Conservation (phyloP, 805 yeast species). For the Metschnikowia picachoensis region DNA sequence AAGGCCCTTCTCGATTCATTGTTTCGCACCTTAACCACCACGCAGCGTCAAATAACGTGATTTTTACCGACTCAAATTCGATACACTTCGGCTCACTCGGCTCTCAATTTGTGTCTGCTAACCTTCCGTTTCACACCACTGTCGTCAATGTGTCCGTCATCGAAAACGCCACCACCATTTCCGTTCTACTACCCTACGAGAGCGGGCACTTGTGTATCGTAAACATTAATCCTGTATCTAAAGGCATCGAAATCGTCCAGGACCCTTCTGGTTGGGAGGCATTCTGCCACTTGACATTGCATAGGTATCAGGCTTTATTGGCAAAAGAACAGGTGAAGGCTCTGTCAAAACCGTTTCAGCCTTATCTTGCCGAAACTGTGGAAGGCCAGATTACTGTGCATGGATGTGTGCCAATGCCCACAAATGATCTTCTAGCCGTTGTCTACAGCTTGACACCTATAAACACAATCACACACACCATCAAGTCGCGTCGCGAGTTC, state of each 20-base stretch:
- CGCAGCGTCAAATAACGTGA: not conserved
- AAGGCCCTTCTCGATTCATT: conserved; percentile 11
- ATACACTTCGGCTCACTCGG: conserved; percentile 1
- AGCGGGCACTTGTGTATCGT: conserved; percentile 11
- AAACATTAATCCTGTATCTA: not conserved
- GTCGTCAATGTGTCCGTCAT: conserved; percentile 6
- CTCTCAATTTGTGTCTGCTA: not conserved
- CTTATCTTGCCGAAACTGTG: conserved; percentile 19
- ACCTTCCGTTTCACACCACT: conserved; percentile 8
- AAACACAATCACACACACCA: conserved; percentile 21
- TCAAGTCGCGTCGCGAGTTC: conserved; percentile 15
- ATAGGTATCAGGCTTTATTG: conserved; percentile 13
- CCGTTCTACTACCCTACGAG: conserved; percentile 9
- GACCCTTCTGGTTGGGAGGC: conserved; percentile 7
- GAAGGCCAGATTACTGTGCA: conserved; percentile 25
- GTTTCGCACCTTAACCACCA: conserved; percentile 11
- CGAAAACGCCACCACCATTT: not conserved
- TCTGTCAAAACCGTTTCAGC: conserved; percentile 12
- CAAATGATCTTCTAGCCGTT: conserved; percentile 9
- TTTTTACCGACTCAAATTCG: conserved; percentile 11
- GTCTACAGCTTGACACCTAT: conserved; percentile 12
- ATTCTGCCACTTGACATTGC: conserved; percentile 21
- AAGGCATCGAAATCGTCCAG: not conserved
- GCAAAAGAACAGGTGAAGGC: conserved; percentile 15
- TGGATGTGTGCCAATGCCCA: conserved; percentile 5